Evolutionary conservation across 768 basidiomycete genomes (phyloP).

Genomic region (Tricholoma saponaceum): DNA sequence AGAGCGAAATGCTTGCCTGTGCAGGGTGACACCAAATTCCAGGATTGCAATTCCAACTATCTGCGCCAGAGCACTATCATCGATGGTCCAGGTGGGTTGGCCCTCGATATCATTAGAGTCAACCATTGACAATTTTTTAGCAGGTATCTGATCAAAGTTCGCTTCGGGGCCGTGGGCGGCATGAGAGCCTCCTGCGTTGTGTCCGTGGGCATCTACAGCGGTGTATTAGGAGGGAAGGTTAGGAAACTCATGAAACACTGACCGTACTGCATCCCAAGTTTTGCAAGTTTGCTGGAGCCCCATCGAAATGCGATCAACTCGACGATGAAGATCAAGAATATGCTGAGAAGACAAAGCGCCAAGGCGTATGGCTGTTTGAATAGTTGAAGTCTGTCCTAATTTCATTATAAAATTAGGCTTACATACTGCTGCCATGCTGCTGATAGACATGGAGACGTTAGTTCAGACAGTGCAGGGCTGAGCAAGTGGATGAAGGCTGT

Average conservation of each 20-base stretch:
- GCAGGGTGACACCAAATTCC: constrained; percentile 90
- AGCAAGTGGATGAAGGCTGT: constrained; percentile 88
- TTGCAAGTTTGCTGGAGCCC: constrained; percentile 69
- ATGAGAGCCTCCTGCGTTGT: constrained; percentile 53
- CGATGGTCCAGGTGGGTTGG: constrained; percentile 11
- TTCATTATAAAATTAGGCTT: constrained; percentile 21
- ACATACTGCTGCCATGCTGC: constrained; percentile 75
- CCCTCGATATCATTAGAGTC: constrained; percentile 28
- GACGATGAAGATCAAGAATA: constrained; percentile 80
- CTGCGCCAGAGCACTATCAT: constrained; percentile 57
- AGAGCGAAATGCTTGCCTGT: constrained; percentile 43
- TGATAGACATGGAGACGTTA: constrained; percentile 66
- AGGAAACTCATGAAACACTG: constrained; percentile 15
- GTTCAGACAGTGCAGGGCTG: constrained; percentile 65
- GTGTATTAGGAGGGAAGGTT: background rate
- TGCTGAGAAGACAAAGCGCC: constrained; percentile 74
- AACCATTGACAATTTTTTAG: constrained; percentile 10
- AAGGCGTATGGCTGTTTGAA: constrained; percentile 69
- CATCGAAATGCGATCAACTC: constrained; percentile 87
- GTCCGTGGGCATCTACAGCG: constrained; percentile 62
- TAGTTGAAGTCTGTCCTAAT: background rate
- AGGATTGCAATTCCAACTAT: constrained; percentile 86
- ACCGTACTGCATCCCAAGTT: constrained; percentile 64
- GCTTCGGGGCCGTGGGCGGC: constrained; percentile 71
- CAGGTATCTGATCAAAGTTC: constrained; percentile 5